Evolutionary conservation across 495 filamentous ascomycete species (phyloP).

Genomic region (Aspergillus heteromorphus): DNA sequence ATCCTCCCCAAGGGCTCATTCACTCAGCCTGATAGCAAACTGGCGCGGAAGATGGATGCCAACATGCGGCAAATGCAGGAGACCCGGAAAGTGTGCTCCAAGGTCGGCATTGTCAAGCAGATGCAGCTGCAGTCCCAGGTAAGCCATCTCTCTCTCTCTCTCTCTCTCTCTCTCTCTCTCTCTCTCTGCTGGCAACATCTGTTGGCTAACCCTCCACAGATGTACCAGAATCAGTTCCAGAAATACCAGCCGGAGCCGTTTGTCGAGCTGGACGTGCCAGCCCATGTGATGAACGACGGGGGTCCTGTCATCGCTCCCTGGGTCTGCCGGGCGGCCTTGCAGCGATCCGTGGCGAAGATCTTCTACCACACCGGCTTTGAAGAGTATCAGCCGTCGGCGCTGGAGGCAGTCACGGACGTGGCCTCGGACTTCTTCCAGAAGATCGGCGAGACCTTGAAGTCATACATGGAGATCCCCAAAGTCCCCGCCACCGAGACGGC

Average conservation of each 20-base stretch:
- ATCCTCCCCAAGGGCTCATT: slow-evolving; percentile 72
- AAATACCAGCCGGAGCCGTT: slow-evolving; percentile 95
- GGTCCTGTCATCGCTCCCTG: slow-evolving; percentile 79
- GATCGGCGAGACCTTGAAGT: slow-evolving; percentile 67
- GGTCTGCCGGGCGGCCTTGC: slow-evolving; percentile 74
- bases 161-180: background rate
- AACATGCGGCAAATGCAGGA: slow-evolving; percentile 97
- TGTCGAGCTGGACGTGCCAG: slow-evolving; percentile 73
- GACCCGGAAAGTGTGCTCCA: slow-evolving; percentile 89
- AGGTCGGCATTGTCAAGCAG: slow-evolving; percentile 96
- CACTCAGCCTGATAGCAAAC: slow-evolving; percentile 64
- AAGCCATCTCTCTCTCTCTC: slow-evolving; percentile 15
- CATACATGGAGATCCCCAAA: slow-evolving; percentile 78
- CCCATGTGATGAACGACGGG: slow-evolving; percentile 80
- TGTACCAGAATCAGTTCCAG: slow-evolving; percentile 96
- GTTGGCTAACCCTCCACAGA: slow-evolving; percentile 44
- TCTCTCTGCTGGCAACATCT: too few relatives aligned
- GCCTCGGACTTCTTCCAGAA: slow-evolving; percentile 86
- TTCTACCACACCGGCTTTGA: slow-evolving; percentile 98
- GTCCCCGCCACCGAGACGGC: slow-evolving; percentile 40
- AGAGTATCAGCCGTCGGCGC: slow-evolving; percentile 89
- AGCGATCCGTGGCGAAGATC: slow-evolving; percentile 86
- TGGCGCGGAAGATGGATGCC: slow-evolving; percentile 76
- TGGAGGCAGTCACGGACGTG: slow-evolving; percentile 87
- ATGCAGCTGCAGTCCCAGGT: slow-evolving; percentile 98